phyloP scores from a whole-genome alignment of 345 rosid species.

The Kandelia obovata region DNA sequence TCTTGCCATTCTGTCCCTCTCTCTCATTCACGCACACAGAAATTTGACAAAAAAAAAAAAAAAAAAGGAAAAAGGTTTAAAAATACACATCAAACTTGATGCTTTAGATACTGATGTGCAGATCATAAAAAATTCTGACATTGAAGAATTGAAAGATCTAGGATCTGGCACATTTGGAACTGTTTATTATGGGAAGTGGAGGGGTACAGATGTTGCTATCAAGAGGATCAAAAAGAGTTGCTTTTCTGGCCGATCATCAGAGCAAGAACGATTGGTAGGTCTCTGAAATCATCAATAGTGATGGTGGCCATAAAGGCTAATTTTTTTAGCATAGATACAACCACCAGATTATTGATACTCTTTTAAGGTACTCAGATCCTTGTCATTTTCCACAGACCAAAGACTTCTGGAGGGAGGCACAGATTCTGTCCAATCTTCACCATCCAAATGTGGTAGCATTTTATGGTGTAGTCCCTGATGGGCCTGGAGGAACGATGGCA shows the following conservation, averaged over 20 bases:
- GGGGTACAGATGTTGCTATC: slow-evolving; percentile 95
- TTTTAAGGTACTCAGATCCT: neutral
- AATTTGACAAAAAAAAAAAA: neutral
- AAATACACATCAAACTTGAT: slow-evolving; percentile 4
- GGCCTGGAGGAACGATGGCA: slow-evolving; percentile 84
- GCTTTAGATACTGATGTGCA: slow-evolving; percentile 20
- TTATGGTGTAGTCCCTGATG: slow-evolving; percentile 88
- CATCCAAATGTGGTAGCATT: slow-evolving; percentile 95
- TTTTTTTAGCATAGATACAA: neutral
- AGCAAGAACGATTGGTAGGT: slow-evolving; percentile 78
- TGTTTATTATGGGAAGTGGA: slow-evolving; percentile 88
- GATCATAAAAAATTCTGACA: slow-evolving; percentile 72
- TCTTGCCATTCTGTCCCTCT: neutral
- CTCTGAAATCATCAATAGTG: slow-evolving; percentile 4
- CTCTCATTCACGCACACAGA: neutral
- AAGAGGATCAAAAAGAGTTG: slow-evolving; percentile 85
- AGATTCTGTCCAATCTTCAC: slow-evolving; percentile 79
- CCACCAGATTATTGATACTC: neutral
- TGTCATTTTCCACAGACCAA: slow-evolving; percentile 41
- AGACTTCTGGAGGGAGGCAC: slow-evolving; percentile 93
- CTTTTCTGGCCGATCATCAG: slow-evolving; percentile 71
- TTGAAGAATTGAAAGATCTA: slow-evolving; percentile 78
- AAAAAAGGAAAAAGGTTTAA: neutral
- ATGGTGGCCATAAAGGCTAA: neutral
- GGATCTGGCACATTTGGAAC: slow-evolving; percentile 97